Percentiles rank a stretch among this genome's conserved stretches.
Conservation (phyloP, 2,329 filamentous ascomycete species). For the Beauveria brongniartii region DNA sequence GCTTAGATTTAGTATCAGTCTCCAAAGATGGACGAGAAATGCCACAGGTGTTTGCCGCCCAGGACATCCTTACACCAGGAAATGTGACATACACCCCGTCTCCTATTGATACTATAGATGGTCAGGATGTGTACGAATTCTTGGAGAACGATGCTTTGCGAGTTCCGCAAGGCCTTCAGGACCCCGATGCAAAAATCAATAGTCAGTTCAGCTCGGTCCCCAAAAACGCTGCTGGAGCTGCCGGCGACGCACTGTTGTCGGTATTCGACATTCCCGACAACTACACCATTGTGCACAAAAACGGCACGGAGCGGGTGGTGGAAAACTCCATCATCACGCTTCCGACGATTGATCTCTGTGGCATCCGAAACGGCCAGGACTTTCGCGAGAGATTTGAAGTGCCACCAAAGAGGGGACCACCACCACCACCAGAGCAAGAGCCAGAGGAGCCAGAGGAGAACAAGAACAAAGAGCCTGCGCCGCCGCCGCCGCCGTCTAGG, state of each 20-base stretch:
- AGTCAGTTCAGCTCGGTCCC: background rate
- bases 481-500: background rate
- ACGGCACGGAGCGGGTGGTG: background rate
- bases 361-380: background rate
- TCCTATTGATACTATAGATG: constrained; percentile 1
- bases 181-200: constrained; percentile 4
- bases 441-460: too few relatives aligned
- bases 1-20: constrained; percentile 13
- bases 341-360: background rate
- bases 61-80: background rate
- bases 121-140: constrained; percentile 1
- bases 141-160: background rate
- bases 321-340: background rate
- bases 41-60: background rate
- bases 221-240: background rate
- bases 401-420: background rate
- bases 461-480: background rate
- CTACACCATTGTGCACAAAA: constrained; percentile 7
- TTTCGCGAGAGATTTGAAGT: background rate
- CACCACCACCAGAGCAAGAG: too few relatives aligned
- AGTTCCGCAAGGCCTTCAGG: background rate
- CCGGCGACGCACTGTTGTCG: background rate
- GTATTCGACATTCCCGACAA: constrained; percentile 1
- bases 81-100: background rate
- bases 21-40: constrained; percentile 3